Evolutionary conservation across 176 grass and related monocot genomes (phyloP), one percentile per base, ranked within the genome.

Genomic region (Stipa capillata): DNA sequence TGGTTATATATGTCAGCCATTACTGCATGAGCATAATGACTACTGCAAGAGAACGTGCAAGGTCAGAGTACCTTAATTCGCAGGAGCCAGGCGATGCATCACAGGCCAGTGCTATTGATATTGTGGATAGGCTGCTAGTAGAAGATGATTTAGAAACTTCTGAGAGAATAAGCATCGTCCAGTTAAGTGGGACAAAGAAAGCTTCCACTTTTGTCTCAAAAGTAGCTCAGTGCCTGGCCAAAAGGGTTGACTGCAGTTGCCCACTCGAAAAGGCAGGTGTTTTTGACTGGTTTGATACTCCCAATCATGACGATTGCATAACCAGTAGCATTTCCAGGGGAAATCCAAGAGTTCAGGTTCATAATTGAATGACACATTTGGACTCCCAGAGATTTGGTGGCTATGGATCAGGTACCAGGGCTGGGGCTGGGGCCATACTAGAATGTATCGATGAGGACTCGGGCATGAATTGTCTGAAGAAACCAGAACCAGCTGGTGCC

Each of bases 241-340:
- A 84, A 83, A 89, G 60, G 61, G 58, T 33, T 67, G 28, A 73
- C 5, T 67, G 49, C 36, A 84, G 52, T 45, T 78, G 51, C 67
- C 35, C 47, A 15, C 34, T 92, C 64, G 67, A 79, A 56, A 97
- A 81, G 25, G 32, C 64, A 53, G 79, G 54, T 43, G 66, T 68
- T 59, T 97, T 97, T 86, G 87, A 93, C 45, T 97, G 94, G 94
- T 57, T 55, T 60, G 76, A 92, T 79, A 54, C 18, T 55, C 84
- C 74, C 39, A 73, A 84, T 58, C 73, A 62, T 50, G 69, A 89
- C 65, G 77, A 85, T 70, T 66, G 73, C 55, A 11, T n/a, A 32
- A 10, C 52, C 14, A 66, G 43, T 61, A 60, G 28, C 17, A 14
- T 68, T 62, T 83, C 63, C 32, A 84, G 44, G 74, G 63, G 80